phyloP scores from a whole-genome alignment of 495 filamentous ascomycete genomes.

The Melanomma pulvis-pyrius region DNA sequence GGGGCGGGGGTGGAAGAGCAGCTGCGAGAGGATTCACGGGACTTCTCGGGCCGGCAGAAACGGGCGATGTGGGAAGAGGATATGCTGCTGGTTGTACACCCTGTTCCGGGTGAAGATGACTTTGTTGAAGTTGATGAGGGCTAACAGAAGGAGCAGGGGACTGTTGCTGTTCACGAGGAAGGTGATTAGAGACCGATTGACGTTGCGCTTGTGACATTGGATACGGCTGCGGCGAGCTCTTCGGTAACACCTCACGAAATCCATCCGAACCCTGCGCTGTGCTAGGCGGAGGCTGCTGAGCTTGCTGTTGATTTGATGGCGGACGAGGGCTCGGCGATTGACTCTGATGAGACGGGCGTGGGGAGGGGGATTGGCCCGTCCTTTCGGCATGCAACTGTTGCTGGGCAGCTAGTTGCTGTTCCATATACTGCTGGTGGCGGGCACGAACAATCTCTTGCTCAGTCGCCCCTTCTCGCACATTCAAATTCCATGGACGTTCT shows the following conservation, averaged over 20 bases:
- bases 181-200: background rate
- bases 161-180: background rate
- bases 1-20: conserved; percentile 28
- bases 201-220: conserved; percentile 6
- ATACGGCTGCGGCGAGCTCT: conserved; percentile 34
- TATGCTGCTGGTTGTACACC: conserved; percentile 20
- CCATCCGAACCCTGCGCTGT: conserved; percentile 11
- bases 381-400: conserved; percentile 27
- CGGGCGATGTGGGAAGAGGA: conserved; percentile 33
- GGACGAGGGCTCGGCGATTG: conserved; percentile 25
- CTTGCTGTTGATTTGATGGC: background rate
- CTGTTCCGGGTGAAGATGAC: conserved; percentile 25
- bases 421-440: conserved; percentile 31
- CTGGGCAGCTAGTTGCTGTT: conserved; percentile 32
- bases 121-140: conserved; percentile 27
- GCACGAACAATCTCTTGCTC: conserved; percentile 34
- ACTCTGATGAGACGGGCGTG: conserved; percentile 20
- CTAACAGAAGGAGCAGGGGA: conserved; percentile 12
- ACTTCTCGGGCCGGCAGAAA: conserved; percentile 10
- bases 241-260: conserved; percentile 32
- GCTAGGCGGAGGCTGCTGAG: conserved; percentile 2
- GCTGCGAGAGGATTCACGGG: conserved; percentile 24
- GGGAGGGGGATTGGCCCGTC: conserved; percentile 24
- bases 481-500: conserved; percentile 32
- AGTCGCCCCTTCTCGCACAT: conserved; percentile 26